phyloP scores from a whole-genome alignment of 768 basidiomycete genomes.

The Trametes gibbosa region DNA sequence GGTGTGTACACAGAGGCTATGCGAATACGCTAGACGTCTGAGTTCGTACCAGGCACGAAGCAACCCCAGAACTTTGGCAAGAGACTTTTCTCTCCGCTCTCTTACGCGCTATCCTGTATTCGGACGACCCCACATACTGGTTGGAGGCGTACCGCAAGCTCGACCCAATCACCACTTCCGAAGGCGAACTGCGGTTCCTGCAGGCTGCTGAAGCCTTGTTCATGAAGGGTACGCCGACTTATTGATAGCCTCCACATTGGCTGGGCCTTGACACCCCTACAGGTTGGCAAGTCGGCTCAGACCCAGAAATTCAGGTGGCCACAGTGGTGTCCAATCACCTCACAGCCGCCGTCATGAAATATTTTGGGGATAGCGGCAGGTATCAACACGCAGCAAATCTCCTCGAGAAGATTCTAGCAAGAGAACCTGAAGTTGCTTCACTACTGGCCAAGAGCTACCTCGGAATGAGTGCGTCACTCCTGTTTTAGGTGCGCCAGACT shows the following conservation, averaged over 20 bases:
- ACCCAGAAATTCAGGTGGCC: slow-evolving; percentile 98
- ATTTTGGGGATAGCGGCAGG: slow-evolving; percentile 90
- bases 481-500: neutral
- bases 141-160: slow-evolving; percentile 94
- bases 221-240: slow-evolving; percentile 59
- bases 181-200: slow-evolving; percentile 87
- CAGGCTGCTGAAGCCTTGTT: slow-evolving; percentile 89
- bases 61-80: slow-evolving; percentile 92
- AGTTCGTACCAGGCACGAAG: slow-evolving; percentile 28
- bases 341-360: slow-evolving; percentile 92
- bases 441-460: slow-evolving; percentile 88
- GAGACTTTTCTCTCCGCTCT: slow-evolving; percentile 96
- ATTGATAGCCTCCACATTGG: neutral
- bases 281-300: slow-evolving; percentile 99
- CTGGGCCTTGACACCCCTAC: neutral
- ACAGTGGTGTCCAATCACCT: slow-evolving; percentile 96
- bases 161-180: slow-evolving; percentile 87
- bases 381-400: slow-evolving; percentile 87
- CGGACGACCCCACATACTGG: slow-evolving; percentile 89
- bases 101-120: slow-evolving; percentile 88
- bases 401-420: slow-evolving; percentile 85
- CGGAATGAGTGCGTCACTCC: slow-evolving; percentile 82
- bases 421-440: slow-evolving; percentile 87
- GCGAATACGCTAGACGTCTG: neutral
- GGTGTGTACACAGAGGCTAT: slow-evolving; percentile 47